Evolutionary conservation across 1,284 basidiomycete species (phyloP).

Genomic region (Ganoderma sp.): DNA sequence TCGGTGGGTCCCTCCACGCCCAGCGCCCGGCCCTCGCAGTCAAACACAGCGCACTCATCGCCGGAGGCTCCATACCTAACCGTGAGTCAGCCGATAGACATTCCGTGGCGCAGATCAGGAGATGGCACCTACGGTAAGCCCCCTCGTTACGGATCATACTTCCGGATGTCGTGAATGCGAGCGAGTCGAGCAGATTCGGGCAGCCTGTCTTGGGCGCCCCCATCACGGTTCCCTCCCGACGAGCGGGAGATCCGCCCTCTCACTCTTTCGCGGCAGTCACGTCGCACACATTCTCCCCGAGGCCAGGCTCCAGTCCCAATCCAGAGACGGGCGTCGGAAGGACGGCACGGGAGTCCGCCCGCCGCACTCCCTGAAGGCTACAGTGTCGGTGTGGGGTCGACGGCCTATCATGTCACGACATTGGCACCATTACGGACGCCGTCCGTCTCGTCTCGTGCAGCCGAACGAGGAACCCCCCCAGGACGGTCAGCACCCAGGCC

Average conservation of each 20-base stretch:
- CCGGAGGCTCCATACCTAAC: conserved; percentile 7
- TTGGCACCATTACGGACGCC: conserved; percentile 25
- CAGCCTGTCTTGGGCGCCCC: conserved; percentile 22
- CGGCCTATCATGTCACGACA: conserved; percentile 31
- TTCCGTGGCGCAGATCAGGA: conserved; percentile 8
- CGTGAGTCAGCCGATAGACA: conserved; percentile 12
- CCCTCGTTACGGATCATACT: not conserved
- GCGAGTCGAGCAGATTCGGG: conserved; percentile 21
- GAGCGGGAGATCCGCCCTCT: conserved; percentile 19
- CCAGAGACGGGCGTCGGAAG: conserved; percentile 13
- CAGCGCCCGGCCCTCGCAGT: conserved; percentile 3
- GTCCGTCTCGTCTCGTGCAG: conserved; percentile 21
- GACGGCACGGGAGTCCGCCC: conserved; percentile 23
- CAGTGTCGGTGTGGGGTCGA: conserved; percentile 27
- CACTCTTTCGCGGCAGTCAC: conserved; percentile 4
- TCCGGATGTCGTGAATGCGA: not conserved
- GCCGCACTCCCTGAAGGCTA: conserved; percentile 21
- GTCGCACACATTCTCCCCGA: conserved; percentile 18
- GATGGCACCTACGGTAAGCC: conserved; percentile 23
- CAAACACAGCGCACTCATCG: conserved; percentile 7
- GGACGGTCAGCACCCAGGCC: conserved; percentile 6
- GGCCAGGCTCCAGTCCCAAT: not conserved
- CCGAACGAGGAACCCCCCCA: conserved; percentile 10
- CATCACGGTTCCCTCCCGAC: conserved; percentile 10
- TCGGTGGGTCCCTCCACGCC: not conserved